phyloP scores from a whole-genome alignment of 2,329 filamentous ascomycete genomes.

The Aspergillus brunneoviolaceus region DNA sequence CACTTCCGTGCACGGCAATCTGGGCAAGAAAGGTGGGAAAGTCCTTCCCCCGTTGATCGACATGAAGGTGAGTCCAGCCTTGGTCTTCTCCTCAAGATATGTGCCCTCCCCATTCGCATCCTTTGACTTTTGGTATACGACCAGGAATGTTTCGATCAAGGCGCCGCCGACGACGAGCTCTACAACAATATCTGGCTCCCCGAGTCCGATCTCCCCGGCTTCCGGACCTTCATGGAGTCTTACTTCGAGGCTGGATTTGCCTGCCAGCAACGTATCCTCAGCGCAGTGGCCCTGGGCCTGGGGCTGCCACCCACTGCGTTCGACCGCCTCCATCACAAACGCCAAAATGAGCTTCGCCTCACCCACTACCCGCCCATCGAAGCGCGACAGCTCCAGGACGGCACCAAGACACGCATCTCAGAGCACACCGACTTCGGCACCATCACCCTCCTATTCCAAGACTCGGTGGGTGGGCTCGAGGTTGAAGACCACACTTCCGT shows the following conservation, averaged over 20 bases:
- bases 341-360: conserved; percentile 8
- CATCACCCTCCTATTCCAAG: conserved; percentile 16
- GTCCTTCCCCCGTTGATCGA: neutral
- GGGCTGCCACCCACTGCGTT: too few relatives aligned
- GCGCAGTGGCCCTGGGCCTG: conserved; percentile 4
- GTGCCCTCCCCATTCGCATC: too few relatives aligned
- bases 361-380: conserved; percentile 13
- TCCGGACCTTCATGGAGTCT: conserved; percentile 14
- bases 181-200: conserved; percentile 14
- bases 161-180: conserved; percentile 1
- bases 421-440: conserved; percentile 17
- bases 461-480: conserved; percentile 18
- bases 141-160: conserved; percentile 17
- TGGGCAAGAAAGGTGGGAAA: conserved; percentile 20
- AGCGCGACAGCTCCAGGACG: neutral
- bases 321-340: too few relatives aligned
- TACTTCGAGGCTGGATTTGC: conserved; percentile 9
- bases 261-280: conserved; percentile 5
- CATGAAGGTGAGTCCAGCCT: neutral
- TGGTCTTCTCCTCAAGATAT: too few relatives aligned
- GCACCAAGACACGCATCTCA: conserved; percentile 11
- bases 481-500: conserved; percentile 21
- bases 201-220: conserved; percentile 6
- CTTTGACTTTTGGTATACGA: too few relatives aligned
- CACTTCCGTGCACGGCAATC: conserved; percentile 22